Evolutionary conservation across 306 rosid species (phyloP), one percentile per base, ranked within the genome.

Genomic region (Psophocarpus tetragonolobus): DNA sequence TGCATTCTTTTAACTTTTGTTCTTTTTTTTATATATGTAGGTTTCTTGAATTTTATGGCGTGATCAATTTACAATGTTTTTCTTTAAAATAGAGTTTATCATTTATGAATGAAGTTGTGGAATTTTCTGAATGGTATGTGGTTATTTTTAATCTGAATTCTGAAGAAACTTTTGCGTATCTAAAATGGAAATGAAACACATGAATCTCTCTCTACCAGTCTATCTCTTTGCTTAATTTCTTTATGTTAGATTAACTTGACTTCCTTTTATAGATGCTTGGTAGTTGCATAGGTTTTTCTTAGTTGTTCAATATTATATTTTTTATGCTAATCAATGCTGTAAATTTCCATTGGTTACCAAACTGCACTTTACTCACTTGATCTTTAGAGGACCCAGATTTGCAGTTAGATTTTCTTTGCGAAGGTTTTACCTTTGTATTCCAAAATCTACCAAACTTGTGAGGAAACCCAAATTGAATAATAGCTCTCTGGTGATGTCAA

Each of bases 1-100:
- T 48, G 67, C 50, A 24, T 57, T 66, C 60, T 72, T 65, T 14
- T 67, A 60, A 57, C 60, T 72, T 65, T 14, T 67, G 50, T 29
- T 30, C 39, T 63, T 30, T 69, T 42, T 20, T 57, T 79, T 26
- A 73, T 57, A 54, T 54, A 17, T 26, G 38, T 75, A 45, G 64
- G 57, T 70, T 63, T 75, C 14, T 48, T 81, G 38, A 75, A 60
- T 60, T 61, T 79, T 63, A 62, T 42, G 72, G 17, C 35, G 26
- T 80, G 68, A 71, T 33, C 60, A 64, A 36, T 73, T 38, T 81
- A 5, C 68, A 15, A 3, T 72, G n/a, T 21, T 21, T 73, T 80
- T 36, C 12, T 29, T 50, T 75, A 27, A 18, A 56, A 36, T 51
- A 57, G 63, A 68, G n/a, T 71, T 72, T 24, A 47, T 56, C 44